Evolutionary conservation across 805 yeast genomes (phyloP).

Genomic region (Cyberlindnera maritima): DNA sequence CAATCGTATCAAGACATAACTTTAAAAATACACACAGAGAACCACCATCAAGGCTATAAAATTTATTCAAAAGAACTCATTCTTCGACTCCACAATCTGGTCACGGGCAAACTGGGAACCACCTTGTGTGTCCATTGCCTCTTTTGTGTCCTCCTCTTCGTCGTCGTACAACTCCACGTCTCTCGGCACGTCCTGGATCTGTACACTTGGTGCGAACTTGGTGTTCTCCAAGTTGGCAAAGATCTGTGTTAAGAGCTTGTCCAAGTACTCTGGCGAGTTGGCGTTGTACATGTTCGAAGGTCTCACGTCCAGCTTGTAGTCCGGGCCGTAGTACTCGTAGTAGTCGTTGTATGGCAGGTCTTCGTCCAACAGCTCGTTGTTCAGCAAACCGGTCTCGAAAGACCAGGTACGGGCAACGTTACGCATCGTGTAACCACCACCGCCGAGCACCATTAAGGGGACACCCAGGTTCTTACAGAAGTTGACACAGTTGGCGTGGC

Average conservation of each 20-base stretch:
- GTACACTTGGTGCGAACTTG: constrained; percentile 97
- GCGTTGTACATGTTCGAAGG: constrained; percentile 97
- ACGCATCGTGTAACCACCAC: constrained; percentile 98
- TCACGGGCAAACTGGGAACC: constrained; percentile 88
- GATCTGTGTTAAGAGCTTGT: constrained; percentile 76
- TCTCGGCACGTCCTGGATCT: constrained; percentile 82
- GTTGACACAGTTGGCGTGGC: constrained; percentile 95
- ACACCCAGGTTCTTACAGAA: constrained; percentile 82
- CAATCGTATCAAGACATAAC: neutral
- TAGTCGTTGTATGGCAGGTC: constrained; percentile 78
- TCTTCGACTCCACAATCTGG: constrained; percentile 61
- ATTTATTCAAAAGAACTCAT: constrained; percentile 67
- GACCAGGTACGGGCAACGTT: constrained; percentile 97
- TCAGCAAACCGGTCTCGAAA: constrained; percentile 83
- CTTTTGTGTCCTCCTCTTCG: constrained; percentile 77
- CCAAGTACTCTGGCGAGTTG: constrained; percentile 87
- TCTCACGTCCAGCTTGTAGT: constrained; percentile 89
- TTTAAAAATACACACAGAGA: neutral
- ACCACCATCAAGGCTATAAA: neutral
- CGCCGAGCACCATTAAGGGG: constrained; percentile 93
- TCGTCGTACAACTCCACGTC: constrained; percentile 87
- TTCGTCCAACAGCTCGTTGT: constrained; percentile 73
- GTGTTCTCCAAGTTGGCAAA: constrained; percentile 79
- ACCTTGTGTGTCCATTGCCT: constrained; percentile 84
- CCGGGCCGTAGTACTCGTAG: constrained; percentile 97